Conservation (phyloP, 805 yeast genomes). For the Yamadazyma akitaensis region DNA sequence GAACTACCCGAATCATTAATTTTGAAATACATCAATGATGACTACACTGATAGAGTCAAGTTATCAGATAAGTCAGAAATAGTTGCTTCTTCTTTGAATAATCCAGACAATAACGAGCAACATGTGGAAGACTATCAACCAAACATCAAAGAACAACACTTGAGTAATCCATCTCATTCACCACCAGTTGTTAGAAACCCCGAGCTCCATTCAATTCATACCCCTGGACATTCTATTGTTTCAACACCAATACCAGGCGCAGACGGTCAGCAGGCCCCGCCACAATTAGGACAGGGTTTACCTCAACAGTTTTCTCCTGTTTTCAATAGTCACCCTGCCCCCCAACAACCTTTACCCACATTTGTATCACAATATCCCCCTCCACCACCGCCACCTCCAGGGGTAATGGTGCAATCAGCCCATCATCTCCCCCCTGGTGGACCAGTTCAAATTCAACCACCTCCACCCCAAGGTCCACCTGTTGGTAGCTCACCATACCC, state of each 20-base stretch:
- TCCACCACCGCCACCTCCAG: constrained; percentile 1
- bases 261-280: constrained; percentile 1
- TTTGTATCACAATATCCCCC: constrained; percentile 2
- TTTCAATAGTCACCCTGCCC: constrained; percentile 14
- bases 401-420: constrained; percentile 1
- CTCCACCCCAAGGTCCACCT: constrained; percentile 7
- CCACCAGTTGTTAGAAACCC: constrained; percentile 1
- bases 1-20: constrained; percentile 3
- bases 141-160: background rate
- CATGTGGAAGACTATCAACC: constrained; percentile 1
- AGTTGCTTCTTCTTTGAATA: background rate
- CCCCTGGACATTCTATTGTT: background rate
- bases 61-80: constrained; percentile 6
- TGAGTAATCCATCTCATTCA: background rate
- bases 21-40: constrained; percentile 1
- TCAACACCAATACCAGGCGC: background rate
- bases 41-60: background rate
- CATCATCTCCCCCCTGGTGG: constrained; percentile 21
- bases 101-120: background rate
- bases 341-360: constrained; percentile 15
- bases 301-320: constrained; percentile 13
- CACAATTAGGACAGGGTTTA: constrained; percentile 7
- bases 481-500: background rate
- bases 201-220: background rate
- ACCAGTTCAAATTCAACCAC: constrained; percentile 11